These are phyloP conservation scores for Nadsonia commutata DNA, from an alignment of 1,139 yeast species.

Conservation along the genomic window DNA sequence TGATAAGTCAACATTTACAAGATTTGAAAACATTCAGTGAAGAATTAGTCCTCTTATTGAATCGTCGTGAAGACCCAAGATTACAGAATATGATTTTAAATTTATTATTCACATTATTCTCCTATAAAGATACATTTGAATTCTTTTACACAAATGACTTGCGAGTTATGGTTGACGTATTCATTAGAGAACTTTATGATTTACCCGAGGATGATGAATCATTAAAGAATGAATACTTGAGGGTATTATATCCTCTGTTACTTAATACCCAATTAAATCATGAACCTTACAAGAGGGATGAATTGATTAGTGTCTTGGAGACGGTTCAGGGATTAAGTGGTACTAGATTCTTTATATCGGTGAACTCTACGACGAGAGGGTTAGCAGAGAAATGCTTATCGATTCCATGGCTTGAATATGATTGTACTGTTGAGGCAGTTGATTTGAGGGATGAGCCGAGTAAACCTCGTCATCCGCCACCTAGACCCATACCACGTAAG, in stretches of 20 bases:
- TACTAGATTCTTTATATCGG: slow-evolving; percentile 6
- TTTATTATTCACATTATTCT: slow-evolving; percentile 58
- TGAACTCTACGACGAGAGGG: slow-evolving; percentile 32
- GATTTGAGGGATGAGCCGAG: too few species aligned
- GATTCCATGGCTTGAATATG: slow-evolving; percentile 41
- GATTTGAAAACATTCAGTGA: slow-evolving; percentile 38
- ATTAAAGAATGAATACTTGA: slow-evolving; percentile 57
- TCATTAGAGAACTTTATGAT: slow-evolving; percentile 64
- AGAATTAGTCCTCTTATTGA: slow-evolving; percentile 47
- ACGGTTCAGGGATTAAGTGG: slow-evolving; percentile 14
- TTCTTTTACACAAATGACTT: slow-evolving; percentile 73
- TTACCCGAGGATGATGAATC: slow-evolving; percentile 46
- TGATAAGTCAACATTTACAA: slow-evolving; percentile 13
- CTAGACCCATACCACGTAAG: too few species aligned
- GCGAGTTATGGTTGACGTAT: slow-evolving; percentile 72
- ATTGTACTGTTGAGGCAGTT: too few species aligned
- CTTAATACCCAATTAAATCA: slow-evolving; percentile 48
- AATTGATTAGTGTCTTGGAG: slow-evolving; percentile 36
- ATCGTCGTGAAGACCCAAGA: slow-evolving; percentile 61
- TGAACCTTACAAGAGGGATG: slow-evolving; percentile 43
- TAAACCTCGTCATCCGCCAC: too few species aligned
- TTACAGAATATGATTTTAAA: slow-evolving; percentile 69
- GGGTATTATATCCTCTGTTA: slow-evolving; percentile 62
- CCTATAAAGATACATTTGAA: slow-evolving; percentile 49
- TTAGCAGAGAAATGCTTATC: slow-evolving; percentile 49